Evolutionary conservation across 345 rosid genomes (phyloP).

Genomic region (Excoecaria cochinchinensis): DNA sequence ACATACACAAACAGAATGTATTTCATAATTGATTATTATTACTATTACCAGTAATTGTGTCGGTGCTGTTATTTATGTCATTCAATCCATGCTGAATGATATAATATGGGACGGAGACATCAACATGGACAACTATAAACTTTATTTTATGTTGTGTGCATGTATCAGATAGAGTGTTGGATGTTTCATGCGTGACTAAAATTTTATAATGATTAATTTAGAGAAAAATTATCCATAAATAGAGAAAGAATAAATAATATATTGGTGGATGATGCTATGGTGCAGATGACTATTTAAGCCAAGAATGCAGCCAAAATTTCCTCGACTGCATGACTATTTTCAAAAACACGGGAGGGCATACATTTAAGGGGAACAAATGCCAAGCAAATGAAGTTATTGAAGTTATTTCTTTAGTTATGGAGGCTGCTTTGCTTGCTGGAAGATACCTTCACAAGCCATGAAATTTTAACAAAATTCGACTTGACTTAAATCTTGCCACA

Average conservation of each 20-base stretch:
- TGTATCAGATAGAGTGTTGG: neutral
- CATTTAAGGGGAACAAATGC: conserved; percentile 76
- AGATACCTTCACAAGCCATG: conserved; percentile 70
- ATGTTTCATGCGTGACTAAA: neutral
- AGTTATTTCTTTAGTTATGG: conserved; percentile 62
- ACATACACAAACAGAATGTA: no score
- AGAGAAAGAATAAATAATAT: neutral
- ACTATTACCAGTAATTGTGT: no score
- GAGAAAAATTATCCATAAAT: neutral
- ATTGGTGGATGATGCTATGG: neutral
- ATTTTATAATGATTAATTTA: neutral
- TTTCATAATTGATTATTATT: no score
- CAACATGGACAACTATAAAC: neutral
- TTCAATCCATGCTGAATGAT: no score
- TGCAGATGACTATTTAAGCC: conserved; percentile 84
- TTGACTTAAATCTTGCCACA: no score
- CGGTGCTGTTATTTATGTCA: no score
- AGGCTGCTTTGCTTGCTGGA: conserved; percentile 93
- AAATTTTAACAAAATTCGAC: neutral
- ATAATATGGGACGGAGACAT: neutral
- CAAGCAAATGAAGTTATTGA: conserved; percentile 53
- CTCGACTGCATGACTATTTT: conserved; percentile 65
- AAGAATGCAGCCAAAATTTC: conserved; percentile 79
- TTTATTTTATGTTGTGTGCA: neutral
- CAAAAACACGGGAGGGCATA: conserved; percentile 37